Base-by-base conservation (phyloP, 345 rosid genomes). In the Arabidopsis suecica region DNA sequence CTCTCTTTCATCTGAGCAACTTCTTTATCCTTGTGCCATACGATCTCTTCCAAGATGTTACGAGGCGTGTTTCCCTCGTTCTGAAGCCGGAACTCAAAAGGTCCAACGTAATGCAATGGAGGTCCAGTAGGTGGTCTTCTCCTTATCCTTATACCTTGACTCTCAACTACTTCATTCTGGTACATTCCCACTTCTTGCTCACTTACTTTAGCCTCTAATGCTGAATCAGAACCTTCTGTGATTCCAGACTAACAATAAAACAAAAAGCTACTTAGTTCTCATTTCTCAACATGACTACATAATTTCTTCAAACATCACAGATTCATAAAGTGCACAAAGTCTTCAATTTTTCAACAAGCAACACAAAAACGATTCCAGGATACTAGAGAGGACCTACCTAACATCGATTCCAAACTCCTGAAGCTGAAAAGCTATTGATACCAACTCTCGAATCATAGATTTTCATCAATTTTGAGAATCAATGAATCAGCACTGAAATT, bases 71-170 rank as follows among this genome's bases (percentile, higher is more conserved):
- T 88, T 5, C 96, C 97, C 60, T 91, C 97, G 34, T 82, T 87
- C 77, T 90, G 89, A 7, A 94, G 77, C 6, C 91, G 85, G 68
- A 92, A 95, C 82, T 92, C 90, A 54, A 92, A 90, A 33, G 97
- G 97, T 49, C 99, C 97, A 34, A 90, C 93, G 22, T 95, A 90
- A 79, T 92, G 96, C 83, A 80, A 61, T 8, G 99, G 97, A 44
- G 91, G 97, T 5, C 97, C 93, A 3, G 87, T 82, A 2, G 87
- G 87, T 0, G 96, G 96, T 76, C 89, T 68, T 60, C 97, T 77
- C 77, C 97, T 80, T 44, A 95, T 90, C 67, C 78, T 83, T 22
- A 95, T 90, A n/a, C 99, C 97, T 45, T 95, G 97, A 68, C 80
- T 81, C 1, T 81, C 87, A 63, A 89, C 96, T 32, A 95, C 83